These are phyloP conservation scores for Boletus rubescentipes DNA, from an alignment of 768 basidiomycete genomes.

Conservation along the genomic window DNA sequence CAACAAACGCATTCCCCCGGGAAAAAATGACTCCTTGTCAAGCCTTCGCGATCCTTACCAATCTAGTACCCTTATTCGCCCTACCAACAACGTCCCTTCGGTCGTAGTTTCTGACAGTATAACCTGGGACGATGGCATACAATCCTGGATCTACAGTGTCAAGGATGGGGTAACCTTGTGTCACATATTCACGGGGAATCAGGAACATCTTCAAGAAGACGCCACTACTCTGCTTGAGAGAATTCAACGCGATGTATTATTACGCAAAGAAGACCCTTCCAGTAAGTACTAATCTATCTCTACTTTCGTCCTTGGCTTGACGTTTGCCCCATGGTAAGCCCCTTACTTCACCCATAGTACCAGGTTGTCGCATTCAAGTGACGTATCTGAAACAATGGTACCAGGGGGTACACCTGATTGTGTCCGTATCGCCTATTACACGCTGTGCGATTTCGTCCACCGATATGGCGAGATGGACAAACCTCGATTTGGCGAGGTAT, in stretches of 20 bases:
- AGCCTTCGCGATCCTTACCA: constrained; percentile 24
- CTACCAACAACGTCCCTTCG: constrained; percentile 18
- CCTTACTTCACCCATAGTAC: constrained; percentile 31
- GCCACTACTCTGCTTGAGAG: constrained; percentile 38
- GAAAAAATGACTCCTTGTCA: constrained; percentile 21
- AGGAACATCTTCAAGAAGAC: constrained; percentile 37
- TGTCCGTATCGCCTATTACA: constrained; percentile 20
- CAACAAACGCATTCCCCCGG: constrained; percentile 3
- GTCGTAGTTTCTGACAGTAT: constrained; percentile 8
- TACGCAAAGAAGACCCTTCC: constrained; percentile 18
- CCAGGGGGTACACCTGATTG: constrained; percentile 28
- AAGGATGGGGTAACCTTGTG: constrained; percentile 28
- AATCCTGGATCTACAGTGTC: constrained; percentile 24
- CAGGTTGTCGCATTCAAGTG: constrained; percentile 7
- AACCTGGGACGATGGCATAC: constrained; percentile 34
- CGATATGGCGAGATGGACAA: constrained; percentile 36
- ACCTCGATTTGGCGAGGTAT: constrained; percentile 36
- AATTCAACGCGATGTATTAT: constrained; percentile 38
- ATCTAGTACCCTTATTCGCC: constrained; percentile 14
- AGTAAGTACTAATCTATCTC: constrained; percentile 17
- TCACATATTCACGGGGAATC: constrained; percentile 53
- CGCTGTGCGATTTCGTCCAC: constrained; percentile 31
- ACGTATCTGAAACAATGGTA: constrained; percentile 14
- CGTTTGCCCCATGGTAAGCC: constrained; percentile 12
- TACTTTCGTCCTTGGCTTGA: background rate